phyloP scores from a whole-genome alignment of 148 eudicot species.

The Silene uniflora region DNA sequence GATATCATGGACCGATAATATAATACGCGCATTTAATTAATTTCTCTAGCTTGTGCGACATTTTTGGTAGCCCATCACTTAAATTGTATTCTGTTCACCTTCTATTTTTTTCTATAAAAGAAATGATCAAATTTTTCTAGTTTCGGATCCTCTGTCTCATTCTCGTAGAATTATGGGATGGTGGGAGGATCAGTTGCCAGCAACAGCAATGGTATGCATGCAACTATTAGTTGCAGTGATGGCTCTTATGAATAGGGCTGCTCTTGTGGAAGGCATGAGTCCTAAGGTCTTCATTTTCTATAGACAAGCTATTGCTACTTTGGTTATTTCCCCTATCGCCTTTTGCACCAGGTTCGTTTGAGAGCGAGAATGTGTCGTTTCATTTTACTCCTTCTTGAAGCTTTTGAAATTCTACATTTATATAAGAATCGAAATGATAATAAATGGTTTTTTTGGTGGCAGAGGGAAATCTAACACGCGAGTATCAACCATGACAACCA shows the following conservation, averaged over 20 bases:
- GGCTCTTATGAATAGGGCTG: conserved; percentile 45
- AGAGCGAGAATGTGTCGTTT: too few relatives aligned
- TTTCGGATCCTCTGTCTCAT: too few relatives aligned
- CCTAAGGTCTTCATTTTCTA: conserved; percentile 69
- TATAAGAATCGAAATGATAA: too few relatives aligned
- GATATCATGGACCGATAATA: too few relatives aligned
- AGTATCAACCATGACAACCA: conserved; percentile 30
- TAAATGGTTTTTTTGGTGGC: background rate
- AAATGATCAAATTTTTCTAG: too few relatives aligned
- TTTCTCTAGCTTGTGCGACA: too few relatives aligned
- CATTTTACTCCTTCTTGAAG: too few relatives aligned
- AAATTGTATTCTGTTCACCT: too few relatives aligned
- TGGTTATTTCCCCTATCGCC: conserved; percentile 58
- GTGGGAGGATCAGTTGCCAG: conserved; percentile 45
- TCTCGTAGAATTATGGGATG: conserved; percentile 17
- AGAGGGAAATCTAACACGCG: conserved; percentile 33
- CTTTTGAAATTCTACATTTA: too few relatives aligned
- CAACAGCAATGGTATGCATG: conserved; percentile 43
- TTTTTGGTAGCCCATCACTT: too few relatives aligned
- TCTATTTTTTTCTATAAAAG: too few relatives aligned
- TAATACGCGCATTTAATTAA: too few relatives aligned
- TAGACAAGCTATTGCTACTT: conserved; percentile 55
- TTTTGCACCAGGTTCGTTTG: conserved; percentile 46
- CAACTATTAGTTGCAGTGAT: conserved; percentile 49
- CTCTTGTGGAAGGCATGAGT: conserved; percentile 62